These are phyloP conservation scores for Ajuga chamaepitys DNA, from an alignment of 257 asterid species.

Conservation along the genomic window DNA sequence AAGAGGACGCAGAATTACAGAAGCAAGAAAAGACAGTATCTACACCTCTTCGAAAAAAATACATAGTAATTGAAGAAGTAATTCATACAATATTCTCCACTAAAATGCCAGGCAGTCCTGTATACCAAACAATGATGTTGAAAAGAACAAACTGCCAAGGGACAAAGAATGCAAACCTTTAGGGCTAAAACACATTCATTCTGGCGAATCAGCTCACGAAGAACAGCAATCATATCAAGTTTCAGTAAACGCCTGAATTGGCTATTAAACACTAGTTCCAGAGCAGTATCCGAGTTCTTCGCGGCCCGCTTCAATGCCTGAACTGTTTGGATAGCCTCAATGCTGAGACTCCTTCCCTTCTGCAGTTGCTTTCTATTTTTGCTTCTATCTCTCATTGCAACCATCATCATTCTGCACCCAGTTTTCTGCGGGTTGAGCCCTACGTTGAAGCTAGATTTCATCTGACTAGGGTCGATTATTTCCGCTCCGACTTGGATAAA, in stretches of 20 bases:
- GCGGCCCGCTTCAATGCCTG: conserved; percentile 61
- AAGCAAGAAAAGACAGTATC: background rate
- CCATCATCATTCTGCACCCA: conserved; percentile 17
- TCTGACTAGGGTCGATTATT: background rate
- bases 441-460: background rate
- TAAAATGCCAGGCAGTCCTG: background rate
- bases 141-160: background rate
- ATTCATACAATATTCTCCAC: background rate
- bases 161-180: conserved; percentile 31
- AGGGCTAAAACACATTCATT: conserved; percentile 54
- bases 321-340: conserved; percentile 66
- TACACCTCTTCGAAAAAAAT: background rate
- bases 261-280: conserved; percentile 32
- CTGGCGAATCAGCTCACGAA: conserved; percentile 72
- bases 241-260: conserved; percentile 56
- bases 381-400: conserved; percentile 65
- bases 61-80: background rate
- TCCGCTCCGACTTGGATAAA: conserved; percentile 11
- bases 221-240: conserved; percentile 72
- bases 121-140: background rate
- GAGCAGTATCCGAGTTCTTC: conserved; percentile 1
- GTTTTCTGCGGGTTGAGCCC: conserved; percentile 4
- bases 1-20: background rate
- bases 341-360: conserved; percentile 60
- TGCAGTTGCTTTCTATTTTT: conserved; percentile 68